Evolutionary conservation across 2,329 filamentous ascomycete species (phyloP).

Genomic region (Cladosporium sp.): DNA sequence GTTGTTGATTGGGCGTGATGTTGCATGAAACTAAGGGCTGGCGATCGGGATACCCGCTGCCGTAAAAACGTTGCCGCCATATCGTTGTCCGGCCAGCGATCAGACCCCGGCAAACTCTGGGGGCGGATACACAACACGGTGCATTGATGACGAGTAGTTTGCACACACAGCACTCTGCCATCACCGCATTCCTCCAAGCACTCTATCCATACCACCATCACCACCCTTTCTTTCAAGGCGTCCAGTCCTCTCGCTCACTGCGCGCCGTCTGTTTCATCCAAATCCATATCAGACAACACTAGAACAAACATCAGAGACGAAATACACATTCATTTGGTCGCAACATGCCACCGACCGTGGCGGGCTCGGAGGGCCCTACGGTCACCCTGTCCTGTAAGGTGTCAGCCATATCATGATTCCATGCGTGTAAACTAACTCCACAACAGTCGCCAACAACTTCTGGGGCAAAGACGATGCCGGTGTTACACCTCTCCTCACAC

Average conservation of each 20-base stretch:
- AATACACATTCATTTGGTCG: slow-evolving; percentile 13
- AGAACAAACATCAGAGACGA: background rate
- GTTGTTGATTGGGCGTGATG: no score
- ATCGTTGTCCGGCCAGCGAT: no score
- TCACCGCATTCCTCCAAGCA: no score
- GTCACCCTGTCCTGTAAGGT: slow-evolving; percentile 34
- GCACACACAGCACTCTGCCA: no score
- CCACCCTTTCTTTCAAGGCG: background rate
- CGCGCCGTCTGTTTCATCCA: background rate
- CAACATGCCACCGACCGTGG: slow-evolving; percentile 30
- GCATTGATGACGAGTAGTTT: no score
- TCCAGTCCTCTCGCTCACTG: background rate
- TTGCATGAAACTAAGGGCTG: no score
- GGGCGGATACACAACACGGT: no score
- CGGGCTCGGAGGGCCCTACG: slow-evolving; percentile 30
- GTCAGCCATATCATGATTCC: no score
- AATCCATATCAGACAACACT: background rate
- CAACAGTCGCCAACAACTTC: slow-evolving; percentile 95
- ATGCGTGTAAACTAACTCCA: slow-evolving; percentile 28
- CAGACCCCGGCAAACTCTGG: no score
- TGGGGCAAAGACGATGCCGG: slow-evolving; percentile 99
- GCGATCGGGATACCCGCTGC: no score
- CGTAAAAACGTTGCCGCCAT: no score
- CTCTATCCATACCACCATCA: no score
- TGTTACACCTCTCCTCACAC: slow-evolving; percentile 82